Base-by-base conservation (phyloP, 2,329 filamentous ascomycete genomes). In the Pseudopyrenochaeta lycopersici region DNA sequence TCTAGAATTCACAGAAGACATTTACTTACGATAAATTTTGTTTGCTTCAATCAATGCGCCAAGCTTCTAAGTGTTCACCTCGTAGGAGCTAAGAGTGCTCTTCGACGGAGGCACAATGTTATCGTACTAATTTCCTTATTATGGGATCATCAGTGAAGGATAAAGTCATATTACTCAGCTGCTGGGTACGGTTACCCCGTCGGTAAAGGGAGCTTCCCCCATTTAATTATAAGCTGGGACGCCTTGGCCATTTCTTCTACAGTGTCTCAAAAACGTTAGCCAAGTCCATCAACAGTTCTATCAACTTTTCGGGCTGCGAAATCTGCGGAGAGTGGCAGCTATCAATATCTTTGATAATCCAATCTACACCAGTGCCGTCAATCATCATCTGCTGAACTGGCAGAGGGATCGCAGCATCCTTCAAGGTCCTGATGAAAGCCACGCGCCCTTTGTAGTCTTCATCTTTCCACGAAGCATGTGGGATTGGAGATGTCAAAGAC, bases 311-410 rank as follows among this genome's bases (percentile, higher is more conserved):
- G 0, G 76, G 74, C 60, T 71, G 72, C 33, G 73, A 73, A 49
- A 76, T 45, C 49, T 78, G 77, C 9, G 74, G 74, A 44, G 68
- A 75, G 60, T 78, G 76, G 9, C 68, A 72, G 4, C 63, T 66
- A 46, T 75, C 63, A 12, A 68, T 62, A 10, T 66, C 70, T 43
- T 70, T 71, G 10, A 67, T 63, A 31, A 59, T 66, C 36, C 67
- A 62, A 3, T 70, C 60, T 1, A 57, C 67, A 10, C 65, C 65
- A 18, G 54, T 52, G 14, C 47, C 55, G 41, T 63, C 62, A 43
- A 74, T 46, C 47, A 73, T 64, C 41, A 57, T 55, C 40, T 75
- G 62, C 56, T 76, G 71, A 3, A 69, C 47, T 2, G 47, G 38
- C 5, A 64, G 45, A n/a, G 68, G 63, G 32, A 76, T 49, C 1